Percentiles rank a stretch among this genome's conserved stretches.
Conservation (phyloP, 2,329 filamentous ascomycete genomes). For the Calonectria hongkongensis region DNA sequence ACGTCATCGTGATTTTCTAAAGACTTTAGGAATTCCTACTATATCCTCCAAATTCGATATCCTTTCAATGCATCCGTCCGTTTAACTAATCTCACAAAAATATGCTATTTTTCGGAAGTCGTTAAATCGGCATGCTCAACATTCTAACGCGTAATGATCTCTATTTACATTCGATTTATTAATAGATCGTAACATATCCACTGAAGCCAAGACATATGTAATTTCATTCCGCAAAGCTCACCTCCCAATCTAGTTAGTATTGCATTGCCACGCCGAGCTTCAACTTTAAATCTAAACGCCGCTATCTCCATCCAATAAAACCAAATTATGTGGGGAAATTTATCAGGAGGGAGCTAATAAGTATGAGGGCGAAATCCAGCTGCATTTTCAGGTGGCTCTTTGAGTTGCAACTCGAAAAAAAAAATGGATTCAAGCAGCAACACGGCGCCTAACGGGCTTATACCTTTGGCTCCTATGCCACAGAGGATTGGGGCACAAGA, state of each 20-base stretch:
- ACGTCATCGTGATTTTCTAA: no score
- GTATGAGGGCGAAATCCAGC: background rate
- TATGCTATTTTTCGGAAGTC: no score
- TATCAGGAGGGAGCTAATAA: background rate
- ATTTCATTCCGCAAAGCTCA: slow-evolving; percentile 11
- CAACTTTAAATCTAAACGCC: slow-evolving; percentile 14
- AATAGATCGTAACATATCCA: background rate
- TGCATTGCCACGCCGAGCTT: background rate
- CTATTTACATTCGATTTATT: no score
- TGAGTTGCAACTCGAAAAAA: no score
- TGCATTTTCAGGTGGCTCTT: background rate
- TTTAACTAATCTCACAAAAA: no score
- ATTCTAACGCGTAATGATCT: no score
- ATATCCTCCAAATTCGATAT: no score
- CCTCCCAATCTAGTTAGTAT: background rate
- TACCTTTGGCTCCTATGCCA: slow-evolving; percentile 15
- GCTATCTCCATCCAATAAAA: slow-evolving; percentile 13
- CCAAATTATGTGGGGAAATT: background rate
- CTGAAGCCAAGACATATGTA: background rate
- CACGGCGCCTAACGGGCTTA: background rate
- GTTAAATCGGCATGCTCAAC: no score
- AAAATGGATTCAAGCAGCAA: background rate
- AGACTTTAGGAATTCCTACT: no score
- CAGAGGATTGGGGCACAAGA: slow-evolving; percentile 5
- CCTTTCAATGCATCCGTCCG: no score